Evolutionary conservation across 805 yeast species (phyloP).

Genomic region (Kluyveromyces nonfermentans): DNA sequence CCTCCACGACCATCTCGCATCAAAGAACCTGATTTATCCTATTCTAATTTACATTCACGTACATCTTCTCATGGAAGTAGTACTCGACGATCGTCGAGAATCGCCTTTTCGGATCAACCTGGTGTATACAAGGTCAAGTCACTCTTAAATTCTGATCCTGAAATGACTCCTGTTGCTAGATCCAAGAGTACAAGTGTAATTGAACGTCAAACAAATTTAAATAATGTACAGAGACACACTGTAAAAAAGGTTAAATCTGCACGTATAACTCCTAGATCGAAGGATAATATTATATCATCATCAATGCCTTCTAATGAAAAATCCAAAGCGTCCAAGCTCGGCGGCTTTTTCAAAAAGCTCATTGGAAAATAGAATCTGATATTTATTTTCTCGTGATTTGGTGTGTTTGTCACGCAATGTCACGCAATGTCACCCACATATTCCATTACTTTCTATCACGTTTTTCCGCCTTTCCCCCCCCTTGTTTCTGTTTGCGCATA

Average conservation of each 20-base stretch:
- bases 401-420: too few species aligned
- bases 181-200: background rate
- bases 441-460: background rate
- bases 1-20: slow-evolving; percentile 21
- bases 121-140: slow-evolving; percentile 27
- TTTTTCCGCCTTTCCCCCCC: too few species aligned
- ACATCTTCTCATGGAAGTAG: slow-evolving; percentile 12
- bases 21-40: background rate
- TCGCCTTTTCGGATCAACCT: slow-evolving; percentile 16
- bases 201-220: background rate
- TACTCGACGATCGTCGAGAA: slow-evolving; percentile 21
- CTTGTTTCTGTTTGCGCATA: too few species aligned
- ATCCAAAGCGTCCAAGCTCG: slow-evolving; percentile 5
- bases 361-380: background rate
- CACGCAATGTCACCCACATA: background rate
- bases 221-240: background rate
- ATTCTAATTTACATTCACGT: background rate
- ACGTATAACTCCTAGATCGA: background rate
- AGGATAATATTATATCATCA: background rate
- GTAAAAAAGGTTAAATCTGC: background rate
- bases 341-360: slow-evolving; percentile 8
- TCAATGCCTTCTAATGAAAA: background rate
- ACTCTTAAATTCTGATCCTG: slow-evolving; percentile 14
- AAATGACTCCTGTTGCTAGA: background rate
- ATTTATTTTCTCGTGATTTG: too few species aligned